These are phyloP conservation scores for Cephaloascus albidus DNA, from an alignment of 805 yeast genomes.

Conservation along the genomic window DNA sequence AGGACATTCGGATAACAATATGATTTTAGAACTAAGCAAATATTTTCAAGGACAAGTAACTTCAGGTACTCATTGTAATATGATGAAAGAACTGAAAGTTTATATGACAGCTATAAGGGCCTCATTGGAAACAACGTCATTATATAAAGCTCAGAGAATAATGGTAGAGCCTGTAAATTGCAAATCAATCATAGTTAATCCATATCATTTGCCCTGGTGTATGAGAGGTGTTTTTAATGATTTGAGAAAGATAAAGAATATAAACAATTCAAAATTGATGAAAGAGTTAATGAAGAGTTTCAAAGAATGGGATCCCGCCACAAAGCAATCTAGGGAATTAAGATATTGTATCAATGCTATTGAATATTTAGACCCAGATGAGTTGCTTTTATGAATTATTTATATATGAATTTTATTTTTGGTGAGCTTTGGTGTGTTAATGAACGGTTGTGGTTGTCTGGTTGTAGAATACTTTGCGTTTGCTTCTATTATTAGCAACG, in stretches of 20 bases:
- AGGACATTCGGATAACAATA: constrained; percentile 36
- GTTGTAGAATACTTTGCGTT: too few relatives aligned
- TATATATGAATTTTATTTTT: too few relatives aligned
- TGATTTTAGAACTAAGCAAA: constrained; percentile 34
- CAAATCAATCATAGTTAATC: constrained; percentile 7
- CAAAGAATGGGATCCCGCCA: not conserved
- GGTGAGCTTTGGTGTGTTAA: too few relatives aligned
- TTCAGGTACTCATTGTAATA: not conserved
- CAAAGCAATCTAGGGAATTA: not conserved
- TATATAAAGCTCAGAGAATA: not conserved
- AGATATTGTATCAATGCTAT: not conserved
- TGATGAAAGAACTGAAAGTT: not conserved
- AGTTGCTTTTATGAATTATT: not conserved
- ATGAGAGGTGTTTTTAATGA: constrained; percentile 11
- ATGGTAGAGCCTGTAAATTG: not conserved
- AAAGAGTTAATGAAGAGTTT: not conserved
- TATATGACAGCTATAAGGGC: not conserved
- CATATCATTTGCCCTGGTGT: constrained; percentile 19
- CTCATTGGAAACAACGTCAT: not conserved
- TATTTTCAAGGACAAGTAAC: constrained; percentile 9
- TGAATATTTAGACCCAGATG: not conserved
- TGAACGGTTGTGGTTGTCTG: too few relatives aligned
- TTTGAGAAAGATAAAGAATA: not conserved
- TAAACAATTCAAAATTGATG: not conserved
- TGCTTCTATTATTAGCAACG: too few relatives aligned